phyloP scores from a whole-genome alignment of 371 early-diverging fungal species.

The Chytridium lagenaria region DNA sequence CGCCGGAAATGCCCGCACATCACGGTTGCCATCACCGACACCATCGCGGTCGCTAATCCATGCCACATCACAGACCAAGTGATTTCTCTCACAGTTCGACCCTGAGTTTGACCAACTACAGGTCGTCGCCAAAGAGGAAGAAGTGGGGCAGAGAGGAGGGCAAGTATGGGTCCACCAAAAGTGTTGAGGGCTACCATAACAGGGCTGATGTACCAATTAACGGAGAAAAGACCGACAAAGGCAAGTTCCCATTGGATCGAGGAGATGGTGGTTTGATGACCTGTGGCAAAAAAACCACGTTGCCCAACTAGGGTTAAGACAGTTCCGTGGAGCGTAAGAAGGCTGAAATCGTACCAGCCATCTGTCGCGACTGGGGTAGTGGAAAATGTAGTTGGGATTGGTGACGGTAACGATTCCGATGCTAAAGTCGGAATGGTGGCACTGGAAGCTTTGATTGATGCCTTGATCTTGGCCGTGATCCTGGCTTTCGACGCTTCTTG shows the following conservation, averaged over 20 bases:
- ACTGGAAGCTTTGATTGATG: not conserved
- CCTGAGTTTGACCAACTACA: conserved; percentile 17
- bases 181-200: conserved; percentile 80
- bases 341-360: conserved; percentile 10
- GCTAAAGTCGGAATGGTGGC: not conserved
- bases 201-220: conserved; percentile 74
- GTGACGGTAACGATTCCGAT: not conserved
- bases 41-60: not conserved
- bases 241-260: conserved; percentile 91
- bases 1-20: conserved; percentile 73
- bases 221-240: conserved; percentile 77
- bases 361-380: not conserved
- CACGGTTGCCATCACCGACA: conserved; percentile 46
- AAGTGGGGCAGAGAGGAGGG: conserved; percentile 45
- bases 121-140: conserved; percentile 46
- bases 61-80: conserved; percentile 24
- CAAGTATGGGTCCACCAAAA: conserved; percentile 70
- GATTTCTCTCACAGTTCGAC: conserved; percentile 23
- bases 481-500: not conserved
- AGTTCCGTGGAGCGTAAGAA: conserved; percentile 26
- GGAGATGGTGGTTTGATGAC: conserved; percentile 88
- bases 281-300: conserved; percentile 84
- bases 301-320: conserved; percentile 61
- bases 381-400: not conserved
- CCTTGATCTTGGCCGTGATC: conserved; percentile 1